Evolutionary conservation across 352 stramenopile genomes (phyloP), one percentile per base, ranked within the genome.

Genomic region (Phytophthora sp.): DNA sequence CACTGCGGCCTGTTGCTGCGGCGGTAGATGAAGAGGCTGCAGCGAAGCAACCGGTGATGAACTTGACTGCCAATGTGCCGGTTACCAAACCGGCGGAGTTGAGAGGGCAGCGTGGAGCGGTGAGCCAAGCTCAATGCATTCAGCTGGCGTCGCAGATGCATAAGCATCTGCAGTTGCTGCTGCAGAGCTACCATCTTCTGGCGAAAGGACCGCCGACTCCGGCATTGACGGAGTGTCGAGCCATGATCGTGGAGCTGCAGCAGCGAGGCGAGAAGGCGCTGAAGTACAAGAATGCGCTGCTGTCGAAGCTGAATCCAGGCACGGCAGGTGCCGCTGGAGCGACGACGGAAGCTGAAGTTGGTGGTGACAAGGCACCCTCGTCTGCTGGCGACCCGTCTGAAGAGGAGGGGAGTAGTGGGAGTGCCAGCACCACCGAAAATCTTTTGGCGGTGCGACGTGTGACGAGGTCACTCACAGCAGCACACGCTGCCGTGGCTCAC

Each of bases 81-180:
- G 24, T 21, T 30, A 58, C 3, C 28, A 60, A 34, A 8, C 54
- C 54, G 11, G 26, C 57, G n/a, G 37, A 59, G 30, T 34, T 73
- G 41, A 49, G 57, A 62, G 42, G 43, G 5, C 38, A 56, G 53
- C 52, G 56, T 1, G 71, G 66, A 12, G 69, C 73, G 7, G 71
- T 92, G 32, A 83, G 75, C 1, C 75, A 89, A 62, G 61, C 76
- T 27, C 87, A 94, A 54, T 92, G 87, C 35, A 84, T 93, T 48
- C 84, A 93, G 56, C 37, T 95, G 32, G 83, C 87, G 1, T 95
- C 87, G 4, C 87, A 95, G 44, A 94, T 95, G 82, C 87, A 95
- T 66, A 95, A 95, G 31, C 87, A 95, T 61, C 72, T 94, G 23
- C 87, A 95, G 62, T 68, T 95, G 5, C 34, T 95, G 46, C 53